Evolutionary conservation across 352 stramenopile genomes (phyloP), one percentile per base, ranked within the genome.

Genomic region (Phytophthora tentaculata): DNA sequence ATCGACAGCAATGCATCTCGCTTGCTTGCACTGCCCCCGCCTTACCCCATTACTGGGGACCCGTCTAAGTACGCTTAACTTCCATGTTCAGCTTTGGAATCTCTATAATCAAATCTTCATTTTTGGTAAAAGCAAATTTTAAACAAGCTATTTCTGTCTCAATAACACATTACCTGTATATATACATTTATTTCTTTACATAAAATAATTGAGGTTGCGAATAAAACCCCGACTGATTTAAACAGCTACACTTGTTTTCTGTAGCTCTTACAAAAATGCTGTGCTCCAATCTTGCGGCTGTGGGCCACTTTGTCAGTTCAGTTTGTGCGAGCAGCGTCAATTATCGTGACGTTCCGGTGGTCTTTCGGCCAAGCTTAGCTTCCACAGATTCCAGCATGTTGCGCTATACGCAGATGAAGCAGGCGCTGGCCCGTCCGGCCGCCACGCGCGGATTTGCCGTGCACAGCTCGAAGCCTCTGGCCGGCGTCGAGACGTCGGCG

Each of bases 371-470:
- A 8, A 32, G 9, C 28, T 32, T 32, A 32, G 28, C 29, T 28
- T 19, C 9, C 14, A n/a, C n/a, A 55, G 12, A 52, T 48, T 28
- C 12, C n/a, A 72, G 45, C 39, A 76, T 77, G 69, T 67, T 77
- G 64, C 69, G 64, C 59, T 54, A 54, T 35, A 64, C 51, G 22
- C 64, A 63, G 39, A 64, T 75, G 52, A 72, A 75, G 58, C 47
- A 60, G 41, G 26, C 69, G 63, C 50, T 67, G 17, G 48, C 53
- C 37, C 59, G 51, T 6, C 51, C 65, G 20, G 32, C 43, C 12
- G 28, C 59, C n/a, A 45, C 61, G 2, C 74, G 74, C 24, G 32
- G 56, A 20, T 77, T 79, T 51, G 59, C 70, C 10, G 45, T 81
- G 13, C 68, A 53, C 29, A 71, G 69, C 49, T 70, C 66, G 4